Percentiles rank a stretch among this genome's conserved stretches.
phyloP scores from a whole-genome alignment of 1,284 basidiomycete genomes.

The Boletellus deceptivus region DNA sequence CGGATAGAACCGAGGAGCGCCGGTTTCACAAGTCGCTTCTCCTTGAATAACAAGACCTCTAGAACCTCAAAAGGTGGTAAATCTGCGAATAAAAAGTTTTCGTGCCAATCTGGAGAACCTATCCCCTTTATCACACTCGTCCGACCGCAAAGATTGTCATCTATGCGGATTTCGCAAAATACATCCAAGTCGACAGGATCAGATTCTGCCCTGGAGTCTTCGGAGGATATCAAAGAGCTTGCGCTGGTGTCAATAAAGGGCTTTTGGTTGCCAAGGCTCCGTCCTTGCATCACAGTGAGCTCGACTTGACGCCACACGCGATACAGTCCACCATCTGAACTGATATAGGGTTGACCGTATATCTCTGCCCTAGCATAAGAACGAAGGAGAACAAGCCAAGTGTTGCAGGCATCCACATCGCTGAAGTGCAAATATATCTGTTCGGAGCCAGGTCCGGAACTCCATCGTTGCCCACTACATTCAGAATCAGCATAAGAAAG shows the following conservation, averaged over 20 bases:
- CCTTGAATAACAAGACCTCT: conserved; percentile 61
- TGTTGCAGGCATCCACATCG: conserved; percentile 55
- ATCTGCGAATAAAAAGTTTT: conserved; percentile 69
- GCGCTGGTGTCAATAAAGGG: conserved; percentile 28
- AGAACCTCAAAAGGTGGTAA: conserved; percentile 69
- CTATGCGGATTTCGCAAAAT: conserved; percentile 68
- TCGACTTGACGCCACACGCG: conserved; percentile 83
- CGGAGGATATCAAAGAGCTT: conserved; percentile 26
- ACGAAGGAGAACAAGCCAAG: conserved; percentile 72
- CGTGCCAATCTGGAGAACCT: conserved; percentile 73
- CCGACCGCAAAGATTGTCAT: conserved; percentile 61
- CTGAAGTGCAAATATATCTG: conserved; percentile 70
- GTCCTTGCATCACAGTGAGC: conserved; percentile 64
- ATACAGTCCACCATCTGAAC: conserved; percentile 70
- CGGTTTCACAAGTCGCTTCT: conserved; percentile 61
- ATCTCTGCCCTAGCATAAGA: conserved; percentile 77
- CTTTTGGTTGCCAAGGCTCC: conserved; percentile 57
- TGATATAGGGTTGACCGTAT: conserved; percentile 58
- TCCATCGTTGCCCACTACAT: conserved; percentile 60
- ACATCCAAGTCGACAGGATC: conserved; percentile 65
- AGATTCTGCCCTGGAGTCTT: conserved; percentile 39
- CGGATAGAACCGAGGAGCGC: conserved; percentile 57
- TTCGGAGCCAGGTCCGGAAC: conserved; percentile 51
- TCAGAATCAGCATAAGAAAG: conserved; percentile 7
- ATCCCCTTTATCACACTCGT: conserved; percentile 69